Conservation (phyloP, 2,329 filamentous ascomycete genomes). For the Botrytis squamosa region DNA sequence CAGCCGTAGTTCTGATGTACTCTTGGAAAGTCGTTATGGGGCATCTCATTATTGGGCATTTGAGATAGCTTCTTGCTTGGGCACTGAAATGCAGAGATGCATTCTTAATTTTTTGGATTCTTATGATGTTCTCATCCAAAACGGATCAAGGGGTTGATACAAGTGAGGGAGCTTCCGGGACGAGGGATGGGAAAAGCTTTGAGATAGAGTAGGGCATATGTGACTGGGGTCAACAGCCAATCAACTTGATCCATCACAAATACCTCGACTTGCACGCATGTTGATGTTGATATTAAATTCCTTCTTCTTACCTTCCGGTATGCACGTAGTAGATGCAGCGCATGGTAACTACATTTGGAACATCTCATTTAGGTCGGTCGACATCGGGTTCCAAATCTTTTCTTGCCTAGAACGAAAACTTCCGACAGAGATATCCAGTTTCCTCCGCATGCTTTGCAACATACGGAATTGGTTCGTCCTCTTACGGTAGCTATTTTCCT, state of each 20-base stretch:
- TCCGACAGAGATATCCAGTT: neutral
- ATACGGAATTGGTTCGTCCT: neutral
- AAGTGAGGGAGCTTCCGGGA: neutral
- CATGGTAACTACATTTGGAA: neutral
- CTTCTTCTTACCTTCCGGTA: neutral
- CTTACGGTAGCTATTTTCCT: neutral
- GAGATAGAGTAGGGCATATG: neutral
- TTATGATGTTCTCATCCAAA: neutral
- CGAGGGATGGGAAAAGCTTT: neutral
- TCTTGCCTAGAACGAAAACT: neutral
- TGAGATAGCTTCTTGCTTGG: neutral
- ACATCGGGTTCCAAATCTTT: neutral
- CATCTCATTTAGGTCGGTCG: neutral
- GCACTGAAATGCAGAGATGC: neutral
- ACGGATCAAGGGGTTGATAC: neutral
- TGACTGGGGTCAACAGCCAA: too few species aligned
- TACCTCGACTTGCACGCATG: neutral
- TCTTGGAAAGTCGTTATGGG: neutral
- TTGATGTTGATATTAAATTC: neutral
- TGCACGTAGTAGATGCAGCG: neutral
- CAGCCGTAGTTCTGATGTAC: neutral
- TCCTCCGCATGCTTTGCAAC: neutral
- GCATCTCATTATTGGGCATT: neutral
- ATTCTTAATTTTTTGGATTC: neutral
- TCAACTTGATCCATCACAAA: neutral